phyloP scores from a whole-genome alignment of 2,329 filamentous ascomycete species.

The Knoxdaviesia capensis region DNA sequence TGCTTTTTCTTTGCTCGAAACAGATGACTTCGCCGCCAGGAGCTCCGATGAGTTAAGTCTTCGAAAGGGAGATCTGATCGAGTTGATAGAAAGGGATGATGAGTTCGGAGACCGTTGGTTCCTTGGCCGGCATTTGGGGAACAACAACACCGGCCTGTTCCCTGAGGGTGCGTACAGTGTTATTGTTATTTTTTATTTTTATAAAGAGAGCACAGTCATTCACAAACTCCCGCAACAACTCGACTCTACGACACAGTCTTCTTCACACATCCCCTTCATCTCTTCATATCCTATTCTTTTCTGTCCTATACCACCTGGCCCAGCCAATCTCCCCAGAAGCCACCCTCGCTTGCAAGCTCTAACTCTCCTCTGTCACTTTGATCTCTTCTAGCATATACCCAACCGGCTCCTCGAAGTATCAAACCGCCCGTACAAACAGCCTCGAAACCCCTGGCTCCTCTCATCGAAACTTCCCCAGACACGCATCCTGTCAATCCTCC shows the following conservation, averaged over 20 bases:
- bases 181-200: conserved; percentile 2
- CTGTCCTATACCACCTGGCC: no score
- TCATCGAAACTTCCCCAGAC: conserved; percentile 12
- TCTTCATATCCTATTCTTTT: conserved; percentile 2
- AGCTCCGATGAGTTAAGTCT: conserved; percentile 87
- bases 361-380: neutral
- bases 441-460: conserved; percentile 12
- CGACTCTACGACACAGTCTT: conserved; percentile 3
- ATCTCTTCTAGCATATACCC: conserved; percentile 35
- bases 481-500: conserved; percentile 3
- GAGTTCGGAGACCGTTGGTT: conserved; percentile 84
- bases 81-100: conserved; percentile 68
- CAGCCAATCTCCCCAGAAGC: neutral
- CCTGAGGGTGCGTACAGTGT: conserved; percentile 45
- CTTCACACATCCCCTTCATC: conserved; percentile 6
- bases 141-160: conserved; percentile 58
- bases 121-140: conserved; percentile 52
- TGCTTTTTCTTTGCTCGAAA: conserved; percentile 1
- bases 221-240: neutral
- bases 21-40: conserved; percentile 82
- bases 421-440: conserved; percentile 7
- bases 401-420: conserved; percentile 28
- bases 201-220: neutral
- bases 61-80: conserved; percentile 64
- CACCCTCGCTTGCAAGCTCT: neutral